Percentiles rank a stretch among this genome's conserved stretches.
Conservation (phyloP, 2,329 filamentous ascomycete genomes). For the Penicillium sp. region DNA sequence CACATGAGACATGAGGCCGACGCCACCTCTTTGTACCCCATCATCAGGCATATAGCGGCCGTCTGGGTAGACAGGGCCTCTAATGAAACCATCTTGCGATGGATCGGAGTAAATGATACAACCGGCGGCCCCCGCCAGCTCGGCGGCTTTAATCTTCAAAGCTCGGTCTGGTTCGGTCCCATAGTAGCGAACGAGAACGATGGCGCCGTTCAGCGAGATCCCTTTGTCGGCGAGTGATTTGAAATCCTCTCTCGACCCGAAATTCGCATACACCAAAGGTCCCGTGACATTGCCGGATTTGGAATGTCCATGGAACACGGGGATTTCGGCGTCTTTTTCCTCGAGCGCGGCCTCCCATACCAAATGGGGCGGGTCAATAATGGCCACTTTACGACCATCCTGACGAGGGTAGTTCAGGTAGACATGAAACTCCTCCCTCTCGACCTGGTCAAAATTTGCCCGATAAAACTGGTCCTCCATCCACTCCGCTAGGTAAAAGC, state of each 20-base stretch:
- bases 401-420: slow-evolving; percentile 86
- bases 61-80: slow-evolving; percentile 66
- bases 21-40: slow-evolving; percentile 74
- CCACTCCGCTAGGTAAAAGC: slow-evolving; percentile 78
- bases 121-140: slow-evolving; percentile 76
- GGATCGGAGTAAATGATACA: slow-evolving; percentile 93
- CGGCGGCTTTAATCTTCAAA: slow-evolving; percentile 83
- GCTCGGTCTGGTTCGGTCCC: slow-evolving; percentile 66
- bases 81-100: slow-evolving; percentile 70
- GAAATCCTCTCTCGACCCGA: slow-evolving; percentile 80
- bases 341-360: slow-evolving; percentile 78
- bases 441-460: slow-evolving; percentile 68
- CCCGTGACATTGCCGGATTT: slow-evolving; percentile 80
- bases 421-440: slow-evolving; percentile 72
- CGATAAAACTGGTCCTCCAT: slow-evolving; percentile 69
- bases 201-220: slow-evolving; percentile 68
- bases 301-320: slow-evolving; percentile 82
- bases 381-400: slow-evolving; percentile 72
- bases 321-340: slow-evolving; percentile 70
- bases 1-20: slow-evolving; percentile 74
- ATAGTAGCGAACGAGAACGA: slow-evolving; percentile 76
- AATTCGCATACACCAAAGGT: slow-evolving; percentile 86
- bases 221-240: slow-evolving; percentile 62
- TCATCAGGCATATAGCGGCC: slow-evolving; percentile 76
- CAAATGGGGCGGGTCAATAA: slow-evolving; percentile 63